These are phyloP conservation scores for Musa itinerans DNA, from an alignment of 176 grass and related monocot species.

Conservation along the genomic window DNA sequence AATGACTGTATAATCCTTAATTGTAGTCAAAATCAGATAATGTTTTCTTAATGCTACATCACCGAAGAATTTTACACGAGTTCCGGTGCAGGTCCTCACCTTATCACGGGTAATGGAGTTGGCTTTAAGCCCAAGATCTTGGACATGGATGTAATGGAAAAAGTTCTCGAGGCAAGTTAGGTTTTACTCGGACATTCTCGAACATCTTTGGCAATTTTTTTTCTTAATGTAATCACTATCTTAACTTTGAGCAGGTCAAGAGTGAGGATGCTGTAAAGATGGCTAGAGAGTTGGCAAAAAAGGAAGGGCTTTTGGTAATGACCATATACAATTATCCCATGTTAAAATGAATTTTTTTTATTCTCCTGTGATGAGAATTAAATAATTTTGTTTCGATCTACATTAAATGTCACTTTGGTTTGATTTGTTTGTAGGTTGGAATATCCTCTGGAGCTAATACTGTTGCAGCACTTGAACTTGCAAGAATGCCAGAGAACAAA, in stretches of 20 bases:
- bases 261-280: conserved; percentile 80
- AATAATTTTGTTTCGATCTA: background rate
- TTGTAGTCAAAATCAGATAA: too few species aligned
- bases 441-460: conserved; percentile 97
- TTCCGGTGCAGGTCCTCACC: conserved; percentile 53
- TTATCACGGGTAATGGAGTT: conserved; percentile 92
- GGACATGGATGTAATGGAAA: conserved; percentile 90
- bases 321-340: background rate
- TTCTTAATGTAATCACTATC: background rate
- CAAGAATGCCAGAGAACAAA: conserved; percentile 81
- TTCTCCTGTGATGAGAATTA: background rate
- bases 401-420: background rate
- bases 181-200: background rate
- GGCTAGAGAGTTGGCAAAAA: conserved; percentile 55
- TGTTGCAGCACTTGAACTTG: conserved; percentile 62
- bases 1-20: too few species aligned
- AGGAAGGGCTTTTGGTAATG: conserved; percentile 83
- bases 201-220: background rate
- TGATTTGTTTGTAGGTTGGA: conserved; percentile 42
- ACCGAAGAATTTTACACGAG: background rate
- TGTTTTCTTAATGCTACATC: background rate
- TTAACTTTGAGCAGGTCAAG: conserved; percentile 47
- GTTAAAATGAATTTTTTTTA: background rate
- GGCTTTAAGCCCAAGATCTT: conserved; percentile 92
- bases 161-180: conserved; percentile 69